These are phyloP conservation scores for Salix koriyanagi DNA, from an alignment of 345 rosid species.

Conservation along the genomic window DNA sequence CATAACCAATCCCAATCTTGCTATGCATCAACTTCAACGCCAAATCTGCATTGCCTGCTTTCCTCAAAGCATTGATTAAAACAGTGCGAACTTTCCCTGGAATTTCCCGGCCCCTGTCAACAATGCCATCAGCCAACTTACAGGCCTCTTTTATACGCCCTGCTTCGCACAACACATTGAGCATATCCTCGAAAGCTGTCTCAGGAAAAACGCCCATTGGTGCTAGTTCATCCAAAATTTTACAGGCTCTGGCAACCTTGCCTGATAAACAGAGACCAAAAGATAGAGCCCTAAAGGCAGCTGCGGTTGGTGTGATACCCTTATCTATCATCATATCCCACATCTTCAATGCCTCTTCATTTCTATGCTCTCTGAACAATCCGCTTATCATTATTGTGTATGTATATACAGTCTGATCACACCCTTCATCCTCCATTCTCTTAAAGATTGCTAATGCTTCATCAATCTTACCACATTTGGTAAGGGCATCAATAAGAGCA, in stretches of 20 bases:
- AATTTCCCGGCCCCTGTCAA: constrained; percentile 75
- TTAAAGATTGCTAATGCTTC: constrained; percentile 58
- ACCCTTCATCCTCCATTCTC: constrained; percentile 75
- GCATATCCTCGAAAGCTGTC: constrained; percentile 82
- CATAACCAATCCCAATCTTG: constrained; percentile 80
- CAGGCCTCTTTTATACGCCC: constrained; percentile 81
- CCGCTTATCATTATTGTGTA: constrained; percentile 65
- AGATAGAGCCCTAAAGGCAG: constrained; percentile 69
- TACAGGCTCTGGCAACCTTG: constrained; percentile 85
- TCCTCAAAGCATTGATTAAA: constrained; percentile 79
- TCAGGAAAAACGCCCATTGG: constrained; percentile 78
- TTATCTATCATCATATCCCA: constrained; percentile 86
- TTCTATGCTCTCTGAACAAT: constrained; percentile 57
- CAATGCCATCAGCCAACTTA: constrained; percentile 78
- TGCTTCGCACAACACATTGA: constrained; percentile 60
- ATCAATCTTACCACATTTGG: constrained; percentile 54
- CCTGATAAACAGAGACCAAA: constrained; percentile 80
- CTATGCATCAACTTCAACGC: constrained; percentile 88
- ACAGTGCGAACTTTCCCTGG: constrained; percentile 67
- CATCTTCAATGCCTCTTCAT: constrained; percentile 73
- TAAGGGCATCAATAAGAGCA: constrained; percentile 64
- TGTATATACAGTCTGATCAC: constrained; percentile 71
- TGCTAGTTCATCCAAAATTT: constrained; percentile 77
- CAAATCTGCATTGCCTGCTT: constrained; percentile 76
- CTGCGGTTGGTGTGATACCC: constrained; percentile 78